Percentiles rank a stretch among this genome's conserved stretches.
Conservation (phyloP, 768 basidiomycete genomes). For the Trametes maxima region DNA sequence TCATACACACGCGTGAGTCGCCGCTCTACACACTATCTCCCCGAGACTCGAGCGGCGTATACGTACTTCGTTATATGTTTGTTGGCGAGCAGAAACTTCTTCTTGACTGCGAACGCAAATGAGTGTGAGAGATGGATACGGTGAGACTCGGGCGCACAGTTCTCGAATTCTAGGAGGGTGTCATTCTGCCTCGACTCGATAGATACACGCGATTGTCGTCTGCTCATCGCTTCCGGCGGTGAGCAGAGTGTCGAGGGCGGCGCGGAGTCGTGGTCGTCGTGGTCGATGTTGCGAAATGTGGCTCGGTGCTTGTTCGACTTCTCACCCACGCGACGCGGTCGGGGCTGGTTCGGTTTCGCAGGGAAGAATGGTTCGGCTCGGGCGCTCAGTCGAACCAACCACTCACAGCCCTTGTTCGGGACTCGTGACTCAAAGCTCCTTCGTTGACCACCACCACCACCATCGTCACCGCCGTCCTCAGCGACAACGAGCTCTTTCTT, state of each 20-base stretch:
- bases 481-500: constrained; percentile 32
- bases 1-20: neutral
- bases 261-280: constrained; percentile 11
- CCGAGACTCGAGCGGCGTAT: neutral
- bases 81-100: constrained; percentile 88
- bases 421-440: constrained; percentile 3
- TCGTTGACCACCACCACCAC: constrained; percentile 14
- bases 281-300: constrained; percentile 13
- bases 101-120: constrained; percentile 65
- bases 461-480: constrained; percentile 8
- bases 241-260: constrained; percentile 16
- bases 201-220: constrained; percentile 47
- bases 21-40: neutral
- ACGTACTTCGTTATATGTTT: constrained; percentile 88
- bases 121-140: constrained; percentile 17
- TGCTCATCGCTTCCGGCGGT: constrained; percentile 37
- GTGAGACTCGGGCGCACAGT: constrained; percentile 54
- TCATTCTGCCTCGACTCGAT: constrained; percentile 72
- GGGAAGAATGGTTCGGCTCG: constrained; percentile 1
- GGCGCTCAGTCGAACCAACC: constrained; percentile 1
- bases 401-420: neutral
- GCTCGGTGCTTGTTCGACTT: constrained; percentile 26
- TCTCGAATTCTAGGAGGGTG: constrained; percentile 82
- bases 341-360: constrained; percentile 1
- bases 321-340: constrained; percentile 9